Evolutionary conservation across 2,329 filamentous ascomycete species (phyloP).

Genomic region (Cordyceps farinosa): DNA sequence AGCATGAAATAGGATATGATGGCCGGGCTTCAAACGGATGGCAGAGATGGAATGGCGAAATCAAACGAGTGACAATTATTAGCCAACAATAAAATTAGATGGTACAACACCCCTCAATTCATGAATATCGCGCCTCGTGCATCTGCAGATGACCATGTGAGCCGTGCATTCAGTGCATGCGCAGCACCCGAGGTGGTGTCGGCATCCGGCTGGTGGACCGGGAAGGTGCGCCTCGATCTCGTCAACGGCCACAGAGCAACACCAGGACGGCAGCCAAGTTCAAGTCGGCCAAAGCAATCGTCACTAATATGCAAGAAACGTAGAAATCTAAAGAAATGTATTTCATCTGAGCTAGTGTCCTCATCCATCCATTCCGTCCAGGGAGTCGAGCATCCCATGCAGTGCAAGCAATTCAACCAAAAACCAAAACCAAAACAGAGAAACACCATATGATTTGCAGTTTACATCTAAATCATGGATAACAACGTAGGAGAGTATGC

Average conservation of each 20-base stretch:
- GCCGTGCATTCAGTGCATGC: neutral
- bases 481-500: slow-evolving; percentile 7
- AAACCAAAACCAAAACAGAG: neutral
- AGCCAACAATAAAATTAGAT: slow-evolving; percentile 9
- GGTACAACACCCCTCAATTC: neutral
- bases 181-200: neutral
- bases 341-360: slow-evolving; percentile 14
- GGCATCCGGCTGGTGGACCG: neutral
- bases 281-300: neutral
- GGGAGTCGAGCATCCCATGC: slow-evolving; percentile 2
- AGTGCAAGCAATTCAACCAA: neutral
- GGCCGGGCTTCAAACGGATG: neutral
- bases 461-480: slow-evolving; percentile 14
- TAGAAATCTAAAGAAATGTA: slow-evolving; percentile 8
- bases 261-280: no score
- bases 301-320: neutral
- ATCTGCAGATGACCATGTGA: neutral
- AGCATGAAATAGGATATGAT: neutral
- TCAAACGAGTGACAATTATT: slow-evolving; percentile 6
- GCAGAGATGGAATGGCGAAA: neutral
- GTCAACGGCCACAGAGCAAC: neutral
- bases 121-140: neutral
- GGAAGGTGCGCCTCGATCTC: neutral
- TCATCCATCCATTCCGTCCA: slow-evolving; percentile 8
- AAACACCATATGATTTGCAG: slow-evolving; percentile 11